Evolutionary conservation across 768 basidiomycete genomes (phyloP).

Genomic region (Pleurotus platypus): DNA sequence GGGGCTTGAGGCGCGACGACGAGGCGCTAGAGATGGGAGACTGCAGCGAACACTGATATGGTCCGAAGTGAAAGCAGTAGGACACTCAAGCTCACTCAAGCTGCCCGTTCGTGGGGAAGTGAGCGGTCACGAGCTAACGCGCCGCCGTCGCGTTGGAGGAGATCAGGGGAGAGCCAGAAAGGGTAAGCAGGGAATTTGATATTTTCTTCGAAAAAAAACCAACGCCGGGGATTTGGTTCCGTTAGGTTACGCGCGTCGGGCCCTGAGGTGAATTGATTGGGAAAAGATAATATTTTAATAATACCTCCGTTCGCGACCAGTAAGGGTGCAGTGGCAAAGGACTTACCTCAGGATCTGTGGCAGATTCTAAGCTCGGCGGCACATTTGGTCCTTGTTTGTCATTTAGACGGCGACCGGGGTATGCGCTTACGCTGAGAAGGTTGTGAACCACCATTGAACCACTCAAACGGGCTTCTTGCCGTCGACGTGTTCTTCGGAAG

Average conservation of each 20-base stretch:
- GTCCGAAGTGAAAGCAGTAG: background rate
- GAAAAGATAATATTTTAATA: background rate
- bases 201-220: background rate
- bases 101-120: background rate
- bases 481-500: constrained; percentile 4
- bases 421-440: background rate
- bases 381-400: background rate
- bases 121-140: constrained; percentile 7
- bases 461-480: background rate
- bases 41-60: background rate
- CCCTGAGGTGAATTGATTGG: constrained; percentile 5
- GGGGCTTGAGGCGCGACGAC: constrained; percentile 26
- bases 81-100: background rate
- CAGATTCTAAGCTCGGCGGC: background rate
- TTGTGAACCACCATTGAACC: background rate
- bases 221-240: constrained; percentile 4
- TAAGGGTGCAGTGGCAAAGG: background rate
- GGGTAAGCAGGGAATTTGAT: background rate
- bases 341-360: constrained; percentile 2
- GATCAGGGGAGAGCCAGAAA: constrained; percentile 8
- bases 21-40: constrained; percentile 9
- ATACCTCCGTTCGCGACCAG: constrained; percentile 6
- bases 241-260: constrained; percentile 7
- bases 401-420: background rate
- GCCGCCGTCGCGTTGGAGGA: constrained; percentile 8